Evolutionary conservation across 2,329 filamentous ascomycete genomes (phyloP), one percentile per base, ranked within the genome.

Genomic region (Colletotrichum sp.): DNA sequence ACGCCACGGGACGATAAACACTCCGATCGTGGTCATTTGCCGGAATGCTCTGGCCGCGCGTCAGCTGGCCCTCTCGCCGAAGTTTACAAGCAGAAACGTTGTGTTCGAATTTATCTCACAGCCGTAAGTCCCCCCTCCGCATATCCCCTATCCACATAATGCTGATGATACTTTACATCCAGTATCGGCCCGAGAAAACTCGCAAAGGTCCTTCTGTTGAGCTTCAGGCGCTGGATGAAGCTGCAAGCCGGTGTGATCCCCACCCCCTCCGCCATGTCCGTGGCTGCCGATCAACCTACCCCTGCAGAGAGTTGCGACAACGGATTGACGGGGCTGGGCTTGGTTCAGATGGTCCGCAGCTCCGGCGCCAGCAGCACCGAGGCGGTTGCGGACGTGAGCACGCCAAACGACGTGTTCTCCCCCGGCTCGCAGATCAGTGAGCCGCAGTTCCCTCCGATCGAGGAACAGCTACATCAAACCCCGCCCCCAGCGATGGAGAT

Each of bases 61-160:
- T 15, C 78, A 78, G 15, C 76, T 77, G 1, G 66, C 72, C 57
- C 80, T 52, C 28, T 76, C 63, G 2, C 68, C 80, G 57, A 72
- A 80, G 36, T 73, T 78, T 7, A 65, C 75, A 26, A 75, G 75
- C 77, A 34, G 76, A 55, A 69, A 68, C 28, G 79, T 77, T 2
- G 74, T 84, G 7, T 80, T 84, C 8, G 85, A 86, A 60, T 85
- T 84, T 39, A 82, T 85, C 12, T 85, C 84, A 1, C 85, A 85
- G 55, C 85, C 85, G 82, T 84, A 71, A 78, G 84, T 81, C 15
- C 21, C 7, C 2, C 7, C 34, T 10, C 6, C 3, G 2, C 13
- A 3, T 3, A 34, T 0, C 10, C 2, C 18, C 21, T 64, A 3
- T 55, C 44, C 1, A 5, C 2, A 4, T 5, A 1, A 15, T 39